Evolutionary conservation across 2,329 filamentous ascomycete species (phyloP), one percentile per base, ranked within the genome.

Genomic region (Triangularia setosa): DNA sequence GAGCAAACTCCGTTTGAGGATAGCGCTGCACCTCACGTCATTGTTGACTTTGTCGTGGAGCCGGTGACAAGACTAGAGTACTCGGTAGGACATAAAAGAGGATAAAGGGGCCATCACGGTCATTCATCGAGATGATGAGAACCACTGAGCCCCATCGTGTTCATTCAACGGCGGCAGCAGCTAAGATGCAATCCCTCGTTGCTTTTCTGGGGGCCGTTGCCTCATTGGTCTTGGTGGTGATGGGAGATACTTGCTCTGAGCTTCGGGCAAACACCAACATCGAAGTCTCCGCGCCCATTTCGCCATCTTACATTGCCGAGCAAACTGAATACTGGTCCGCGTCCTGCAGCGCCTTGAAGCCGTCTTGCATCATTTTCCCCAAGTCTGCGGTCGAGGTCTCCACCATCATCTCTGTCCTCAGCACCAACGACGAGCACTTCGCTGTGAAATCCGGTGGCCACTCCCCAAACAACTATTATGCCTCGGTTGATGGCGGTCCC

Each of bases 391-490:
- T 66, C 35, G 68, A 71, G 33, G 67, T 70, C 2, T 58, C 68
- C 2, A 28, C 62, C 25, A 55, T 70, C 44, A 33, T 71, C 60
- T 30, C 33, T 25, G 54, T 65, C 3, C 67, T 71, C 27, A 58
- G 60, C 61, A 56, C 35, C 40, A 67, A 67, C 64, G 65, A 64
- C 23, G 69, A 69, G 68, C 25, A 18, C 2, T 87, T 87, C 67
- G 84, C 84, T 6, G 73, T 85, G 68, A 83, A 84, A 68, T 82
- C 81, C 7, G 85, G 84, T 27, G 85, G 85, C 0, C 84, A 87
- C 73, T 83, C 82, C 63, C 81, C 83, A 3, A 85, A 85, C 69
- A 77, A 81, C 18, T 80, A 81, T 65, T 81, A 80, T 44, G 79
- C 84, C 1, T 87, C 80, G 67, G 80, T 83, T 56, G 72, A 79